Evolutionary conservation across 2,329 filamentous ascomycete species (phyloP), one percentile per base, ranked within the genome.

Genomic region (Sclerotinia glacialis): DNA sequence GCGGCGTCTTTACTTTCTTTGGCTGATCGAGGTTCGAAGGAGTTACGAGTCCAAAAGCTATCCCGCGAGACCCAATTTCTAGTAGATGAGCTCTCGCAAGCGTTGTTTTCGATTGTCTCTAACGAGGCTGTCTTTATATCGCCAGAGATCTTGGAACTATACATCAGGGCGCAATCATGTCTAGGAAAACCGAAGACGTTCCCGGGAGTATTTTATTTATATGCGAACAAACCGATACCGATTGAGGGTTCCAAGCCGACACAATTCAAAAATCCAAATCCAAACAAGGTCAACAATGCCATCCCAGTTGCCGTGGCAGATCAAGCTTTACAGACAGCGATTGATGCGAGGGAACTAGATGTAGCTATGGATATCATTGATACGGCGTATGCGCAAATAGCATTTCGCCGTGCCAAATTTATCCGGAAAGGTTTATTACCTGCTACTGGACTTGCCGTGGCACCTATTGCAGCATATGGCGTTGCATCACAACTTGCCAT

Each of bases 41-140:
- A 67, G 47, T 42, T 67, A 54, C 64, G 59, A 37, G 50, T 64
- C 21, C 66, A 69, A 14, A 72, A 72, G 23, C 53, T 68, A 60
- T 59, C 71, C n/a, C 49, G 60, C 23, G 56, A 54, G 26, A 37
- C 70, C 18, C 70, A 72, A 54, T 53, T 49, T 18, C 68, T 74
- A 37, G 77, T 83, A 65, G 78, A 83, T 71, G 80, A 79, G 71
- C 81, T 89, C 66, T 87, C 86, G 28, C 76, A 83, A 61, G 78
- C 84, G 9, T 87, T 89, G n/a, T 90, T 91, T 76, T 80, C 83
- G 47, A 84, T 97, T 65, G 77, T 96, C 67, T 83, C 84, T 58
- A 86, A 94, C 72, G 87, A 89, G 5, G 87, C 89, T 68, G 88
- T 97, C 58, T 91, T 93, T 79, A 90, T 98, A 75, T 90, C 91